Evolutionary conservation across 2,329 filamentous ascomycete species (phyloP), one percentile per base, ranked within the genome.

Genomic region (Trichoderma gracile): DNA sequence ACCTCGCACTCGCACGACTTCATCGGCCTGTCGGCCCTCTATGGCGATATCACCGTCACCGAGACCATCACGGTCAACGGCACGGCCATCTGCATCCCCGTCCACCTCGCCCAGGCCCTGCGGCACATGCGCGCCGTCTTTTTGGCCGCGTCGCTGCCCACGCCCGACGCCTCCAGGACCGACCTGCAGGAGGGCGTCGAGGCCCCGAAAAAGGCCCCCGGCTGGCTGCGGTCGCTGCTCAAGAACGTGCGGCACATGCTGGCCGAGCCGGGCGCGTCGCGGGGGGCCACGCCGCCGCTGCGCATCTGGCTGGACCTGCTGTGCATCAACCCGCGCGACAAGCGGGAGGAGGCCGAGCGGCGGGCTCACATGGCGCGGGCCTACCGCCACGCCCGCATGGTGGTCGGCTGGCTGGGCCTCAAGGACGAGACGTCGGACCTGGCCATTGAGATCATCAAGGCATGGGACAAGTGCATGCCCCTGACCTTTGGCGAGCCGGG

Each of bases 71-170:
- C 67, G 19, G 56, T 77, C 47, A 71, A 73, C 53, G 72, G 72
- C 17, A 46, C 63, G n/a, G 52, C 66, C 15, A 65, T 76, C 53
- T 63, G 65, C 38, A 68, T 77, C 19, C 70, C 75, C 1, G 59
- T 69, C 4, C 71, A 73, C 65, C 66, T 77, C 21, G 68, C 67
- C 9, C 67, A 72, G 63, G 75, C 74, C 12, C 67, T 77, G 30
- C 71, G 70, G 27, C 68, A 76, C 54, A 71, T 75, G 15, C 74
- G 75, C 43, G 69, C 70, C 50, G 72, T 76, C 56, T 77, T 77
- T 69, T 70, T 73, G 49, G 69, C 68, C 40, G 71, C 70, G 50
- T 64, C 47, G 54, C 54, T 56, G 17, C 46, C 62, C 19, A 58
- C 54, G 14, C 40, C 62, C 19, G 71, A 63, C 42, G 43, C 42